phyloP scores from a whole-genome alignment of 352 stramenopile species.

The Phytopythium montanum region DNA sequence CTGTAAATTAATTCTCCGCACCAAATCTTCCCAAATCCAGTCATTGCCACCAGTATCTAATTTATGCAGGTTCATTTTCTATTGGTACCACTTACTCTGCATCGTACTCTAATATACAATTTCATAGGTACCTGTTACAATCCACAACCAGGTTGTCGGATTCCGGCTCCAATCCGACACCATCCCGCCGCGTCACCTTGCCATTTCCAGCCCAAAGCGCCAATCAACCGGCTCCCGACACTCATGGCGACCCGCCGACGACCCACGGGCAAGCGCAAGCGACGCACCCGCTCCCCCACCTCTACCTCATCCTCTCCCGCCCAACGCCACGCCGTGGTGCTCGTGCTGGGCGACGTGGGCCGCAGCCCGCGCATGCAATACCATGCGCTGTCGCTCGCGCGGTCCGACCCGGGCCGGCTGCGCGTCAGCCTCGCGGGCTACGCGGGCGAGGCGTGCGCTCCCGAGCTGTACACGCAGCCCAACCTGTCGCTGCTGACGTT shows the following conservation, averaged over 20 bases:
- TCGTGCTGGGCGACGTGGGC: slow-evolving; percentile 95
- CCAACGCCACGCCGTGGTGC: slow-evolving; percentile 77
- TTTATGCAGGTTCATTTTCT: too few relatives aligned
- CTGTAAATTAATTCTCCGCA: too few relatives aligned
- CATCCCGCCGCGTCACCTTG: not conserved
- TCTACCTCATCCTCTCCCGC: accelerated
- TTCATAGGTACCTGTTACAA: too few relatives aligned
- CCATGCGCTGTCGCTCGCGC: slow-evolving; percentile 94
- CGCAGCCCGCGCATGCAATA: slow-evolving; percentile 99
- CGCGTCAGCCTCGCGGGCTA: slow-evolving; percentile 94
- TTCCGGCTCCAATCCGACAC: too few relatives aligned
- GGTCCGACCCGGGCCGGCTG: slow-evolving; percentile 47
- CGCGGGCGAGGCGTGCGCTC: slow-evolving; percentile 87
- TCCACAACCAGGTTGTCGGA: too few relatives aligned
- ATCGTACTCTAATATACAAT: too few relatives aligned
- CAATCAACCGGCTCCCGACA: too few relatives aligned
- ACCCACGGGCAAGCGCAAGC: not conserved
- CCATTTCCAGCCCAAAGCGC: too few relatives aligned
- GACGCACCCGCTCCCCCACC: not conserved
- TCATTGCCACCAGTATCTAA: too few relatives aligned
- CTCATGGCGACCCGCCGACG: not conserved
- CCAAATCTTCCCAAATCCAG: too few relatives aligned
- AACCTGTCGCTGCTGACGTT: slow-evolving; percentile 84
- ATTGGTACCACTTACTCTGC: too few relatives aligned
- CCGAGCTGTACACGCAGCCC: slow-evolving; percentile 44